Percentiles rank a stretch among this genome's conserved stretches.
These are phyloP conservation scores for Xanthoparmelia taractica DNA, from an alignment of 495 filamentous ascomycete genomes.

Conservation along the genomic window DNA sequence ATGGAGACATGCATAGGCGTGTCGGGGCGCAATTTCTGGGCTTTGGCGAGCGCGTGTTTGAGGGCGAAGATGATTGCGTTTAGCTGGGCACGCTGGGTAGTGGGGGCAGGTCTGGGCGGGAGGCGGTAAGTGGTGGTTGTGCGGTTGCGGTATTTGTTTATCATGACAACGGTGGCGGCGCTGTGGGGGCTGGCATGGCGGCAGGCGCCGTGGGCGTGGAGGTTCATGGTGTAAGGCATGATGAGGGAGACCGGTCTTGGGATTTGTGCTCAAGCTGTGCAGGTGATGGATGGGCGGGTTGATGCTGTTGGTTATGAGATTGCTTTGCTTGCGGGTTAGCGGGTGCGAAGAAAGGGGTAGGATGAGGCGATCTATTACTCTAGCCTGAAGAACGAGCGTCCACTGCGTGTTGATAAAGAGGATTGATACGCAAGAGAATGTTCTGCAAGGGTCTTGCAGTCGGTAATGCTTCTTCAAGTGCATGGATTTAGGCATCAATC, in stretches of 20 bases:
- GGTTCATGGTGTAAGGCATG: slow-evolving; percentile 37
- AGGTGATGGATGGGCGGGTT: no score
- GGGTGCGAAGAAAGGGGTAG: no score
- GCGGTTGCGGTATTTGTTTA: background rate
- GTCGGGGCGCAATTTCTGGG: slow-evolving; percentile 15
- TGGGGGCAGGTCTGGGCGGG: slow-evolving; percentile 24
- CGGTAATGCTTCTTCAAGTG: no score
- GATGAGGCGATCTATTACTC: no score
- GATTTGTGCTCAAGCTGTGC: background rate
- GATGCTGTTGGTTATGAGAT: background rate
- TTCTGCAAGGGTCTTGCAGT: no score
- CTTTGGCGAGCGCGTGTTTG: slow-evolving; percentile 29
- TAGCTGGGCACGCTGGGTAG: slow-evolving; percentile 38
- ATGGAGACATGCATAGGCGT: slow-evolving; percentile 2
- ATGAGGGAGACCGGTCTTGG: background rate
- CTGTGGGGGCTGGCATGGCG: slow-evolving; percentile 29
- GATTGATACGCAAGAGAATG: no score
- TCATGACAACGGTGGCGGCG: slow-evolving; percentile 27
- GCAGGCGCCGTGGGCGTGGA: slow-evolving; percentile 37
- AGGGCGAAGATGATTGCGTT: slow-evolving; percentile 36
- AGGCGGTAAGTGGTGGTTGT: slow-evolving; percentile 12
- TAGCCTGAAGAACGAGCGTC: no score
- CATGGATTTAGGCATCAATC: no score
- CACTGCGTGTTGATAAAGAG: no score
- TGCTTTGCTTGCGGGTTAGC: no score